Base-by-base conservation (phyloP, 2,329 filamentous ascomycete genomes). In the Trichoderma sp. region DNA sequence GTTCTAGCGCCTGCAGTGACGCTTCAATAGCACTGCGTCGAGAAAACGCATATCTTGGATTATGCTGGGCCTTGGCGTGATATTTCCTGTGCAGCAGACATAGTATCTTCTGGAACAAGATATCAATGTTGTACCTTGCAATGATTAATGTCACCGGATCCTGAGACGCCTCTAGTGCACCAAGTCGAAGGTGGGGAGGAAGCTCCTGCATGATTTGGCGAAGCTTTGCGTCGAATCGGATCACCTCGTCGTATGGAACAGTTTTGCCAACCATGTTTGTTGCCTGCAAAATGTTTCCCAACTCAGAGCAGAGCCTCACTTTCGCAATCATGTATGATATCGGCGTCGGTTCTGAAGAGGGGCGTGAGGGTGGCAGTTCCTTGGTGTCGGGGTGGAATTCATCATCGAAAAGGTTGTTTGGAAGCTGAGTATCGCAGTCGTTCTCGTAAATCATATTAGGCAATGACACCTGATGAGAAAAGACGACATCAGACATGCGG, bases 31-130 rank as follows among this genome's bases (percentile, higher is more conserved):
- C 97, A 27, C 92, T 93, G 56, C 92, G 91, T 35, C 96, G 91
- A 3, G 95, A 98, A 81, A 97, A 94, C 9, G 92, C 90, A 81
- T 97, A 98, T 9, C 95, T 90, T 11, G 93, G 87, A 79, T 96
- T 97, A 76, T 93, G 90, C 65, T 93, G 88, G 6, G 95, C 94
- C 76, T 92, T 90, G n/a, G 90, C 88, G 75, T 98, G 89, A 82
- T 97, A 98, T 78, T 95, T 95, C 68, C 95, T 90, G 83, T 99
- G 97, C 53, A 99, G 89, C 27, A 98, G 90, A 80, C 95, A 97
- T 80, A 97, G 89, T 21, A 95, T 93, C 85, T 97, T 98, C 78
- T 97, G 92, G 81, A 95, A 97, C 6, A 98, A 85, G 67, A 97
- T 92, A 77, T 97, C 94, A 38, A 98, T 86, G 75, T 93, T 93